These are phyloP conservation scores for Lachnellula willkommii DNA, from an alignment of 2,329 filamentous ascomycete genomes.

Conservation along the genomic window DNA sequence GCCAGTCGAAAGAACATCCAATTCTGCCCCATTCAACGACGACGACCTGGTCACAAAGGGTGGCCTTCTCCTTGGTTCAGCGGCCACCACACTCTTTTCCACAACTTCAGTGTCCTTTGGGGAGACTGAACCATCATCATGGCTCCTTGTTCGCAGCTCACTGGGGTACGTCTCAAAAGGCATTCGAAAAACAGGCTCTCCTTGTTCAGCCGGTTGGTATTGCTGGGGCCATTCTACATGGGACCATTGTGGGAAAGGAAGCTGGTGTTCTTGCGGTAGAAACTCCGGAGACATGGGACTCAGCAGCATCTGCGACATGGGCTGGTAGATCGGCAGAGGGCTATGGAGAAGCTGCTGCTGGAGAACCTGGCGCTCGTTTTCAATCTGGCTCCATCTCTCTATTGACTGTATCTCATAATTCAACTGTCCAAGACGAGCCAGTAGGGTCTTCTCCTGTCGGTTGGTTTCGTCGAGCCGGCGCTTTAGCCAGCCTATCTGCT, in stretches of 20 bases:
- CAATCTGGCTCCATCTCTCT: slow-evolving; percentile 36
- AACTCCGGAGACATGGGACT: slow-evolving; percentile 1
- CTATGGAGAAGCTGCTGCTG: not conserved
- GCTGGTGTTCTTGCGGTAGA: not conserved
- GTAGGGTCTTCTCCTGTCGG: slow-evolving; percentile 42
- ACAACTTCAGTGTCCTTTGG: not conserved
- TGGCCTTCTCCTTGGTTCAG: not conserved
- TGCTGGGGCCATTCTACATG: not conserved
- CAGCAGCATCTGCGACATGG: not conserved
- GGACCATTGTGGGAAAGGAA: not conserved
- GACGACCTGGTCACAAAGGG: not conserved
- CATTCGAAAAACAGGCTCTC: too few species aligned
- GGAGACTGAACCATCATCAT: too few species aligned
- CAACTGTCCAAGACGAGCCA: slow-evolving; percentile 44
- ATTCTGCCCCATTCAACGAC: not conserved
- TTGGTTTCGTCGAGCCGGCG: slow-evolving; percentile 41
- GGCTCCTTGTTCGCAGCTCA: not conserved
- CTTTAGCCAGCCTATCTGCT: slow-evolving; percentile 39
- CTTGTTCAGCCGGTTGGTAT: not conserved
- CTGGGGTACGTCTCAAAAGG: not conserved
- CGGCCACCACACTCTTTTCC: not conserved
- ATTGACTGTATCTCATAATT: slow-evolving; percentile 44
- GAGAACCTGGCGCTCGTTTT: slow-evolving; percentile 12
- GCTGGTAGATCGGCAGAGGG: not conserved
- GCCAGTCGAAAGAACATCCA: not conserved